A percentile compares a stretch with the other conserved stretches of the same genome.
Evolutionary conservation across 495 filamentous ascomycete species (phyloP).

Genomic region (Penicillium dipodomyicola): DNA sequence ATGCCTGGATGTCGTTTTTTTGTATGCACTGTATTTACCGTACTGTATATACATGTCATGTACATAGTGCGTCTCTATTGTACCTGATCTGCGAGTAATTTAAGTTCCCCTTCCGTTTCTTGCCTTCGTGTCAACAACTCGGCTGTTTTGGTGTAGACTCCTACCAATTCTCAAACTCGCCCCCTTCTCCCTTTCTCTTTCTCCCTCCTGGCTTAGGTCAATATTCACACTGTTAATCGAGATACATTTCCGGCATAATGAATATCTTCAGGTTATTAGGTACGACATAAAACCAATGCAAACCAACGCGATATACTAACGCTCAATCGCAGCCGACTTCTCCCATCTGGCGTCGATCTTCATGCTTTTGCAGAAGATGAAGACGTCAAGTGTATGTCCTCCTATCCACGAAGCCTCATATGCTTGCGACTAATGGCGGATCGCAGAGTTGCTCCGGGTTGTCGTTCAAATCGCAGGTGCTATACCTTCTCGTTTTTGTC

Average conservation of each 20-base stretch:
- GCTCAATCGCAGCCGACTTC: constrained; percentile 67
- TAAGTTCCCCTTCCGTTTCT: constrained; percentile 22
- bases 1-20: too few species aligned
- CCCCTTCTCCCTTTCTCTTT: not conserved
- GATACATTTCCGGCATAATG: constrained; percentile 51
- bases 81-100: constrained; percentile 24
- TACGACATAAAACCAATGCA: constrained; percentile 27
- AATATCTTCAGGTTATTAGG: constrained; percentile 88
- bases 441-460: constrained; percentile 89
- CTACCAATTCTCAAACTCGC: constrained; percentile 2
- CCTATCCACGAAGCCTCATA: not conserved
- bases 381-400: constrained; percentile 70
- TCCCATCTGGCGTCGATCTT: constrained; percentile 93
- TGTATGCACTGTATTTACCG: not conserved
- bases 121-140: constrained; percentile 35
- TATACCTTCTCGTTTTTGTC: constrained; percentile 90
- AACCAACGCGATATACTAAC: constrained; percentile 14
- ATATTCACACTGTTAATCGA: not conserved
- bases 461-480: constrained; percentile 94
- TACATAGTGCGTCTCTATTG: constrained; percentile 2
- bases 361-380: constrained; percentile 95
- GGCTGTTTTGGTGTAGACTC: not conserved
- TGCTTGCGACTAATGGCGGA: constrained; percentile 5
- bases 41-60: constrained; percentile 12
- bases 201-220: not conserved